phyloP scores from a whole-genome alignment of 2,329 filamentous ascomycete species.

The Coniochaeta sp. region DNA sequence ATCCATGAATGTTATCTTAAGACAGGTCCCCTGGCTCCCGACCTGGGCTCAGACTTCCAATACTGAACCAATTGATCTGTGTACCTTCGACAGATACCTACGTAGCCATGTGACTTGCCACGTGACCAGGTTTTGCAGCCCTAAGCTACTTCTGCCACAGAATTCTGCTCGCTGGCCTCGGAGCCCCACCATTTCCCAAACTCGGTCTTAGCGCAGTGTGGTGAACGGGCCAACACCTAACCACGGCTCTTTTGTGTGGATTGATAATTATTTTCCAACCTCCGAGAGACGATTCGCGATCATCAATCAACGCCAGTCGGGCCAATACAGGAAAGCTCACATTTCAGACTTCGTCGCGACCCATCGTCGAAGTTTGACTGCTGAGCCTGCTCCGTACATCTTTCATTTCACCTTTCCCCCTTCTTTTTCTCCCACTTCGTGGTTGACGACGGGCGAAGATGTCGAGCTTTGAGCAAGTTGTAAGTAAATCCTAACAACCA shows the following conservation, averaged over 20 bases:
- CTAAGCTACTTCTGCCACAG: constrained; percentile 3
- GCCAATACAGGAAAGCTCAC: constrained; percentile 10
- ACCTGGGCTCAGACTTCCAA: no score
- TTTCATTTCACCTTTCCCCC: constrained; percentile 2
- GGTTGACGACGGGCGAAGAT: constrained; percentile 40
- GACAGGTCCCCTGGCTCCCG: no score
- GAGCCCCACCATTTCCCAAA: constrained; percentile 2
- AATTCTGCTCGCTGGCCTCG: background rate
- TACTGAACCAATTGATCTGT: no score
- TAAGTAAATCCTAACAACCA: constrained; percentile 42
- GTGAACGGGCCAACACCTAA: background rate
- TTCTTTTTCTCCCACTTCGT: constrained; percentile 8
- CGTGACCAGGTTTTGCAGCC: constrained; percentile 5
- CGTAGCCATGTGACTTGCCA: background rate
- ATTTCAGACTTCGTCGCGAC: constrained; percentile 10
- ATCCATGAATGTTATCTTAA: no score
- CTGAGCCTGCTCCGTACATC: constrained; percentile 5
- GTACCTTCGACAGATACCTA: no score
- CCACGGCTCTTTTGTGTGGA: constrained; percentile 6
- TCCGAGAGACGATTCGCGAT: constrained; percentile 10
- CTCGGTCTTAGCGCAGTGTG: constrained; percentile 1
- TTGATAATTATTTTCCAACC: constrained; percentile 14
- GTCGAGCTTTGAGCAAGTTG: constrained; percentile 65
- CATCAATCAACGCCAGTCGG: constrained; percentile 11
- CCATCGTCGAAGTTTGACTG: constrained; percentile 16